These are phyloP conservation scores for Pascua guehoae DNA, from an alignment of 1,284 basidiomycete species.

Conservation along the genomic window DNA sequence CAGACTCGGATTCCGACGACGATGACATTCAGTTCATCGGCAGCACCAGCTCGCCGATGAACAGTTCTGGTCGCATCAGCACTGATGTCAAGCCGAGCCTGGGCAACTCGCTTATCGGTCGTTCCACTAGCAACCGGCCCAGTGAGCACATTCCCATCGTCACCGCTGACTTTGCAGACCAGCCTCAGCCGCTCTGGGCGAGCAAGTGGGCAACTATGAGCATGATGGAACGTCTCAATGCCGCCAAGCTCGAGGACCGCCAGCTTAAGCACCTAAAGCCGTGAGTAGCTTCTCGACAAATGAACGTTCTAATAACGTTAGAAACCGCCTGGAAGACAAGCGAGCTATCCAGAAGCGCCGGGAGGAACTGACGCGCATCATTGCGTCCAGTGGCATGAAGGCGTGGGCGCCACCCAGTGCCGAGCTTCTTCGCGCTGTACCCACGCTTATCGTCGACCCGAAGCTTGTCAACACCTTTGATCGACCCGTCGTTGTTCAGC, in stretches of 20 bases:
- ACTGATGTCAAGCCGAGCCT: too few species aligned
- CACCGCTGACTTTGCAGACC: not conserved
- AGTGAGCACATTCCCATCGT: too few species aligned
- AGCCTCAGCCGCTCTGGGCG: not conserved
- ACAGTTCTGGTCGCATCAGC: too few species aligned
- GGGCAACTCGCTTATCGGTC: too few species aligned
- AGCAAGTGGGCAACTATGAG: conserved; percentile 4
- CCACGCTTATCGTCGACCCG: not conserved
- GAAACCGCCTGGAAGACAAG: not conserved
- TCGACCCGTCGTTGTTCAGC: not conserved
- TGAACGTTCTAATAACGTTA: not conserved
- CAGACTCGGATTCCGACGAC: too few species aligned
- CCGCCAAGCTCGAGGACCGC: conserved; percentile 2
- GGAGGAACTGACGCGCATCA: not conserved
- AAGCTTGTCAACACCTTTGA: conserved; percentile 1
- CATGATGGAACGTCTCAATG: conserved; percentile 2
- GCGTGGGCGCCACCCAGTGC: conserved; percentile 6
- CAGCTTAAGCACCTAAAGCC: not conserved
- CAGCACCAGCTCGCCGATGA: too few species aligned
- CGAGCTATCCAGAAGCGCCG: not conserved
- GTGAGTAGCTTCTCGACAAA: not conserved
- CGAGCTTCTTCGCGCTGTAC: not conserved
- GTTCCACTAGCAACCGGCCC: too few species aligned
- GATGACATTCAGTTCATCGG: too few species aligned
- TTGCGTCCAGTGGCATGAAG: conserved; percentile 1